Conservation (phyloP, 768 basidiomycete genomes). For the Crepidotus variabilis region DNA sequence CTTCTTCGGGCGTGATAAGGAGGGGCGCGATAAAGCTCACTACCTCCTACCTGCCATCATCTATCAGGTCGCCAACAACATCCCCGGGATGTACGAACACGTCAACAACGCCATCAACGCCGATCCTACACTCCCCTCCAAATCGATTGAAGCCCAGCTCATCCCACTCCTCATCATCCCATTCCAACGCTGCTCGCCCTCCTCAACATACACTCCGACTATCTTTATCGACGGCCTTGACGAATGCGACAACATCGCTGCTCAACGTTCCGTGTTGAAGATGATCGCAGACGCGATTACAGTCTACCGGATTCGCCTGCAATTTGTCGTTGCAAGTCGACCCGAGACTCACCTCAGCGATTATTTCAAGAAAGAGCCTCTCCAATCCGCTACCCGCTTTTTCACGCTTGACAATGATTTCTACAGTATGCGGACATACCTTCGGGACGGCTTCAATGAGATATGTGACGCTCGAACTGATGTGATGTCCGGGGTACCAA, state of each 20-base stretch:
- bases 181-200: neutral
- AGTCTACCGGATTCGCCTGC: neutral
- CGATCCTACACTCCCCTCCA: too few relatives aligned
- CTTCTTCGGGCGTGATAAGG: too few relatives aligned
- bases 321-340: too few relatives aligned
- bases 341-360: neutral
- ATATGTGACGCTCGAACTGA: neutral
- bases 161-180: too few relatives aligned
- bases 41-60: constrained; percentile 9
- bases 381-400: neutral
- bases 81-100: too few relatives aligned
- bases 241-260: neutral
- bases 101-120: too few relatives aligned
- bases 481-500: neutral
- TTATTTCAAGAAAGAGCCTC: neutral
- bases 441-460: neutral
- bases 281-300: neutral
- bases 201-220: neutral
- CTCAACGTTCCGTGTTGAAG: neutral
- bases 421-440: neutral
- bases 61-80: constrained; percentile 10
- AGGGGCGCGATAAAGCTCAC: constrained; percentile 10
- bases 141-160: too few relatives aligned
- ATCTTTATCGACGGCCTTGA: constrained; percentile 12
- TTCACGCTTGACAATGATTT: neutral